A percentile compares a stretch with the other conserved stretches of the same genome.
Evolutionary conservation across 352 stramenopile species (phyloP).

Genomic region (Phytophthora citrophthora): DNA sequence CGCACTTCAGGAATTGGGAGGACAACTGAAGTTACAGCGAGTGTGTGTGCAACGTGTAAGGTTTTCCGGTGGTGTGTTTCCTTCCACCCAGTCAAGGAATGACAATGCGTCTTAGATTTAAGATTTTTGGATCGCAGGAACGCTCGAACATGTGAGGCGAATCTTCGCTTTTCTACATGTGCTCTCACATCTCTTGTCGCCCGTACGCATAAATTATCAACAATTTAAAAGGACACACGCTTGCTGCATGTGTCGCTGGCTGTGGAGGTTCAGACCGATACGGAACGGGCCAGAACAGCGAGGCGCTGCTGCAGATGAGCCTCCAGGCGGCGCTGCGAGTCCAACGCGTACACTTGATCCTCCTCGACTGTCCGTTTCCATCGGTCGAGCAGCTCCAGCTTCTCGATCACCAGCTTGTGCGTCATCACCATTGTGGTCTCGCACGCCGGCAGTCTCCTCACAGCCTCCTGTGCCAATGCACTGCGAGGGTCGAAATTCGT

Average conservation of each 20-base stretch:
- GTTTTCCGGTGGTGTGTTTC: background rate
- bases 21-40: background rate
- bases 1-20: too few relatives aligned
- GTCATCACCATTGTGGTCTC: conserved; percentile 79
- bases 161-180: conserved; percentile 16
- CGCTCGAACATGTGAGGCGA: conserved; percentile 20
- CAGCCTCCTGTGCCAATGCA: conserved; percentile 57
- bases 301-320: conserved; percentile 71
- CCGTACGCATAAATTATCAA: conserved; percentile 45
- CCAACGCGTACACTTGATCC: conserved; percentile 56
- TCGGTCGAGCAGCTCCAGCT: conserved; percentile 71
- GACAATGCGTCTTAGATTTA: conserved; percentile 18
- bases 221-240: conserved; percentile 30
- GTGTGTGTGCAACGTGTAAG: background rate
- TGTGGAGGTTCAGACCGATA: conserved; percentile 46
- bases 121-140: conserved; percentile 24
- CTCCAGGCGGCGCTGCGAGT: conserved; percentile 60
- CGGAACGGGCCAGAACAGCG: conserved; percentile 55
- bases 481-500: conserved; percentile 67
- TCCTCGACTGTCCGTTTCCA: conserved; percentile 65
- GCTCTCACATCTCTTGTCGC: conserved; percentile 29
- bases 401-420: conserved; percentile 79
- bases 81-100: background rate
- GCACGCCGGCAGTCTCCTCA: conserved; percentile 64
- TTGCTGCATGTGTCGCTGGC: conserved; percentile 11